Conservation (phyloP, 73 alveolate species). For the Paramecium caudatum region DNA sequence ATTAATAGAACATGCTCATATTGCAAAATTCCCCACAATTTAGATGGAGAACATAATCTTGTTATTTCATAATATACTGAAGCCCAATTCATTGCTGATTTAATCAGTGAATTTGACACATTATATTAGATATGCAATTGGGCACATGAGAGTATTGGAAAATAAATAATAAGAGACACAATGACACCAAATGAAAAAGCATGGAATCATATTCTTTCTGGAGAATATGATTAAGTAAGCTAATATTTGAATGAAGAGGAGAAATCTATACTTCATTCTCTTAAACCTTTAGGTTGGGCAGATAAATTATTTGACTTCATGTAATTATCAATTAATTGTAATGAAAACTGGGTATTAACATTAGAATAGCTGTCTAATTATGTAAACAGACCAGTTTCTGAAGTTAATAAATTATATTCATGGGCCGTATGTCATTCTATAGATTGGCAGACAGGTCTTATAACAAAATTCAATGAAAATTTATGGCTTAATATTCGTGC, state of each 20-base stretch:
- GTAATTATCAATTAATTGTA: neutral
- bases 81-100: constrained; percentile 21
- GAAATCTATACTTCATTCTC: neutral
- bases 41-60: neutral
- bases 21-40: neutral
- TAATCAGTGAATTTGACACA: neutral
- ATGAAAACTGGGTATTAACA: constrained; percentile 12
- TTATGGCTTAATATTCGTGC: constrained; percentile 38
- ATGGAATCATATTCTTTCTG: neutral
- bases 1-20: neutral
- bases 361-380: neutral
- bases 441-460: neutral
- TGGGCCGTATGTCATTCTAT: constrained; percentile 35
- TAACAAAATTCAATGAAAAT: neutral
- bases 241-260: neutral
- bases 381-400: too few relatives aligned
- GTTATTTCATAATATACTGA: neutral
- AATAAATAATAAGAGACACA: neutral
- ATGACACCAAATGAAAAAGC: neutral
- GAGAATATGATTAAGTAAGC: neutral
- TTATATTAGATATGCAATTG: constrained; percentile 19
- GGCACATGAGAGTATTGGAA: neutral
- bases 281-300: constrained; percentile 35
- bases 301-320: constrained; percentile 29
- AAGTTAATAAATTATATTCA: neutral